These are phyloP conservation scores for Alternaria sp. DNA, from an alignment of 2,329 filamentous ascomycete species.

Conservation along the genomic window DNA sequence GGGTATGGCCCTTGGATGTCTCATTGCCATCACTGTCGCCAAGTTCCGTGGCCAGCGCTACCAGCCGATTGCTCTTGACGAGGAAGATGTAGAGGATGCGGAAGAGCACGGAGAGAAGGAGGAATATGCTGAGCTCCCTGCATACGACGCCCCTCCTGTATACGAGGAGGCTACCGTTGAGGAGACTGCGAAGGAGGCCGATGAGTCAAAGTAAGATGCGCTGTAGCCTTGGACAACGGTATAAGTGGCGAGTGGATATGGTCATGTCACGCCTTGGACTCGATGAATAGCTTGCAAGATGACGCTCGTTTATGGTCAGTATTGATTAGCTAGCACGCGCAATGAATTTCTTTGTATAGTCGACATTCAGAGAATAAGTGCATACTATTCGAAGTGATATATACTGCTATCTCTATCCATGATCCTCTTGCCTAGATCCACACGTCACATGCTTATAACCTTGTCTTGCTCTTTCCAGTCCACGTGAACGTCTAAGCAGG, in stretches of 20 bases:
- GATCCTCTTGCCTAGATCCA: background rate
- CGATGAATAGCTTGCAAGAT: conserved; percentile 8
- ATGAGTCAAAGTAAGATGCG: conserved; percentile 32
- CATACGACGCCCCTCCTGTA: conserved; percentile 51
- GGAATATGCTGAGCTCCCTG: conserved; percentile 45
- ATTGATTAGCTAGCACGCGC: conserved; percentile 7
- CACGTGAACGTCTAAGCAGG: background rate
- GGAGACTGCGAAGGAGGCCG: conserved; percentile 29
- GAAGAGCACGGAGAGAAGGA: conserved; percentile 43
- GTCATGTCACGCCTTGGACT: background rate
- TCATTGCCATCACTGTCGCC: conserved; percentile 68
- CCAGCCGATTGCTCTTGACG: conserved; percentile 44
- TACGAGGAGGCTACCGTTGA: conserved; percentile 46
- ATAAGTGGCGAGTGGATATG: conserved; percentile 5
- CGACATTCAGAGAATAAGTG: background rate
- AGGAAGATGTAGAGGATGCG: conserved; percentile 41
- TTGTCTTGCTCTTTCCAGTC: background rate
- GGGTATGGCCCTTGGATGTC: conserved; percentile 71
- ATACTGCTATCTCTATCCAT: background rate
- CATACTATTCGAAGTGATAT: background rate
- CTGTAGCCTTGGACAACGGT: background rate
- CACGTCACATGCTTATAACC: background rate
- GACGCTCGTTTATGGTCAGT: conserved; percentile 1
- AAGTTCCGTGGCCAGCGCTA: conserved; percentile 59
- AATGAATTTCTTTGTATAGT: conserved; percentile 19